Evolutionary conservation across 1,284 basidiomycete species (phyloP), one percentile per base, ranked within the genome.

Genomic region (Chalciporus sp.): DNA sequence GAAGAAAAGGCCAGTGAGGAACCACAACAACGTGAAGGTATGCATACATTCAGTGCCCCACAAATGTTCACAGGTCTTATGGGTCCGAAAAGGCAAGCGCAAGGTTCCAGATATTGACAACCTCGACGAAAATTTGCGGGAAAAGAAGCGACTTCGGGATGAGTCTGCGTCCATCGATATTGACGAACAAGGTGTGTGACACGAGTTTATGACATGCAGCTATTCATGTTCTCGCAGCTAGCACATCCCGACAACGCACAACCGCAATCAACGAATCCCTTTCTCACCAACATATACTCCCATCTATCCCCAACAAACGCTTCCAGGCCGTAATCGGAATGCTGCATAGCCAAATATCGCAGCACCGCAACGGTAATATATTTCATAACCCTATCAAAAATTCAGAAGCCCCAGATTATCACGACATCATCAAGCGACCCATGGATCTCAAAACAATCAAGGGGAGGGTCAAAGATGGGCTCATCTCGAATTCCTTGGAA

Each of bases 391-490:
- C 94, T 5, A 94, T 98, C 67, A 92, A 89, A 66, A 82, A 83
- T 54, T 84, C 83, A 14, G 92, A 95, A 61, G 95, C 95, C 6
- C 88, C 93, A 0, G 92, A 93, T 66, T 98, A 98, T 70, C 85
- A 86, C 57, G 88, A 93, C 52, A 90, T 97, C 58, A 90, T 98
- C 58, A 92, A 91, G 65, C 81, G 89, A 20, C 94, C 95, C 0
- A 95, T 95, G 84, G 94, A 96, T 69, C 78, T 98, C 51, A 95
- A 94, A 72, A 95, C 90, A 1, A 89, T 98, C 67, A 90, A 91
- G 67, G 78, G 78, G 16, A 82, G 82, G 57, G 86, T 97, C 59
- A 90, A 90, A 65, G 91, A 94, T 63, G 94, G 94, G 0, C 63
- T 82, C 2, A 92, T 96, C 45, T 75, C 80, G 5, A 92, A 83